phyloP scores from a whole-genome alignment of 495 filamentous ascomycete genomes.

The Penicillium daleae region DNA sequence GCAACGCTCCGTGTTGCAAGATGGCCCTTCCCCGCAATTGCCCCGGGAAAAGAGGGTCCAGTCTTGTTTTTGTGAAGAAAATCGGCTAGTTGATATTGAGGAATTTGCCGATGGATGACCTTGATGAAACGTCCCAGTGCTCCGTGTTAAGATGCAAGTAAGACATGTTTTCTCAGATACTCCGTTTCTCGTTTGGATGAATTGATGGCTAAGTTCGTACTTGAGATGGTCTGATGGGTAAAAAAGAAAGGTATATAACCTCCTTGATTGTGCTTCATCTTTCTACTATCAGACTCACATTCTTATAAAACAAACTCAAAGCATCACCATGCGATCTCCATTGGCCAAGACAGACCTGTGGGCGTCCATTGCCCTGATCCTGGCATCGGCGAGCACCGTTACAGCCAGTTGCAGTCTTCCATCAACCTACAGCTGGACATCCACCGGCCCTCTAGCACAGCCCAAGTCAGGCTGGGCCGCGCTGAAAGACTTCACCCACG shows the following conservation, averaged over 20 bases:
- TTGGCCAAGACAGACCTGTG: constrained; percentile 1
- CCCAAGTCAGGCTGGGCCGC: constrained; percentile 56
- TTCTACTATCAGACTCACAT: background rate
- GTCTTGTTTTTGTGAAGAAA: background rate
- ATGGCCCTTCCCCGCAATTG: constrained; percentile 8
- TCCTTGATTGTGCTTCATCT: background rate
- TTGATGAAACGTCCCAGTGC: background rate
- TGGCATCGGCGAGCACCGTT: constrained; percentile 11
- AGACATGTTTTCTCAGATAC: too few relatives aligned
- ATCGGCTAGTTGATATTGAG: background rate
- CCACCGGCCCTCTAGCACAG: constrained; percentile 47
- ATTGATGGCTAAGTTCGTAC: constrained; percentile 5
- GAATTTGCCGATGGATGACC: background rate
- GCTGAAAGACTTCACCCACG: constrained; percentile 63
- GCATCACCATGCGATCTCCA: constrained; percentile 5
- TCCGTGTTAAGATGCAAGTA: constrained; percentile 1
- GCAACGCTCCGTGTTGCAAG: background rate
- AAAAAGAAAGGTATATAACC: constrained; percentile 4
- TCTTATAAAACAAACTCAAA: background rate
- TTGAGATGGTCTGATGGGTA: background rate
- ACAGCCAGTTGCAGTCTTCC: constrained; percentile 53
- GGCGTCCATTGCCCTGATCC: background rate
- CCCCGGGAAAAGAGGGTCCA: background rate
- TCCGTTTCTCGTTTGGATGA: constrained; percentile 3
- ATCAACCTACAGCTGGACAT: constrained; percentile 60